These are phyloP conservation scores for Paradendryphiella salina DNA, from an alignment of 2,329 filamentous ascomycete species.

Conservation along the genomic window DNA sequence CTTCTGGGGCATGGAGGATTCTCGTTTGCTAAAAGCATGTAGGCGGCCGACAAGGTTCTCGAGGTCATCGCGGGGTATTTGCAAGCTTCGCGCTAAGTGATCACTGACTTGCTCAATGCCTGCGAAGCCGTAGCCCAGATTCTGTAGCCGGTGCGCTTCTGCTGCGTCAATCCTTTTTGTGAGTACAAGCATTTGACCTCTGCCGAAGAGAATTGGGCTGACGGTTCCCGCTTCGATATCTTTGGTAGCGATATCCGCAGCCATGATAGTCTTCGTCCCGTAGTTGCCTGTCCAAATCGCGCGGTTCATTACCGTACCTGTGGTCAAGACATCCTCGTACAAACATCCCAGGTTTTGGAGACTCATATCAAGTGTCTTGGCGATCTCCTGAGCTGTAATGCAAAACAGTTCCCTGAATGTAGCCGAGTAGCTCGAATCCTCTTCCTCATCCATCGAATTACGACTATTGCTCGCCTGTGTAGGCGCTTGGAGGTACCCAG, in stretches of 20 bases:
- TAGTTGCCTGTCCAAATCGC: constrained; percentile 55
- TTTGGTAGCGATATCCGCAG: constrained; percentile 27
- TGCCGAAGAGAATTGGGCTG: constrained; percentile 56
- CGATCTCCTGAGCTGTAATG: constrained; percentile 73
- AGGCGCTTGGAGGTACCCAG: constrained; percentile 31
- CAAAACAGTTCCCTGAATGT: constrained; percentile 85
- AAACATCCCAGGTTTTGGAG: constrained; percentile 68
- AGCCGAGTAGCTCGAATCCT: constrained; percentile 71
- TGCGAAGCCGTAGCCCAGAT: constrained; percentile 78
- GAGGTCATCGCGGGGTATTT: constrained; percentile 68
- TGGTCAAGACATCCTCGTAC: constrained; percentile 75
- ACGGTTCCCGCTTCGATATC: constrained; percentile 49
- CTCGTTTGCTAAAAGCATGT: constrained; percentile 55
- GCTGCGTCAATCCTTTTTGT: constrained; percentile 65
- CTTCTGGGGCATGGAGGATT: constrained; percentile 54
- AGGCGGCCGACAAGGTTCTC: constrained; percentile 65
- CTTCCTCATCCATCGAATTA: constrained; percentile 44
- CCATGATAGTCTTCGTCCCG: constrained; percentile 29
- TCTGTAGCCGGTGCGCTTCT: constrained; percentile 67
- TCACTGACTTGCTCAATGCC: constrained; percentile 61
- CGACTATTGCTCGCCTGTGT: constrained; percentile 22
- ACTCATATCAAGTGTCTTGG: constrained; percentile 65
- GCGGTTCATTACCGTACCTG: constrained; percentile 62
- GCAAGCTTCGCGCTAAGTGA: constrained; percentile 72
- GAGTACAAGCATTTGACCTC: constrained; percentile 79